Evolutionary conservation across 2,329 filamentous ascomycete species (phyloP).

Genomic region (Microdochium paspali): DNA sequence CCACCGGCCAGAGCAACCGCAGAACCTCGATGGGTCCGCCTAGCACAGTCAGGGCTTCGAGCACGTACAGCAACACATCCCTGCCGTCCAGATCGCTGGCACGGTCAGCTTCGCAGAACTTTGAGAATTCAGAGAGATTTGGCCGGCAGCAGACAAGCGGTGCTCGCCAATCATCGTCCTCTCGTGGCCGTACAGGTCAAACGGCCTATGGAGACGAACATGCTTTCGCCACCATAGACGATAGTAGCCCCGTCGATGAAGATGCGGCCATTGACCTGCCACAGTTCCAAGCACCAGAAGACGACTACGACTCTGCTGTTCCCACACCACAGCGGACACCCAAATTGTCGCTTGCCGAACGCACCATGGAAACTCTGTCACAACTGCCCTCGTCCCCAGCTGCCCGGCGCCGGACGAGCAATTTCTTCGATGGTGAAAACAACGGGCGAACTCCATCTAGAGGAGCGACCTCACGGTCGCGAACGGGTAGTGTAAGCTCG

Average conservation of each 20-base stretch:
- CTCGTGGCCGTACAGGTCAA: neutral
- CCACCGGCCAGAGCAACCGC: neutral
- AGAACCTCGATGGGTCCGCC: neutral
- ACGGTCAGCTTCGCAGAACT: neutral
- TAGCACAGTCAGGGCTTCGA: neutral
- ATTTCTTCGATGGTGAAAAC: slow-evolving; percentile 61
- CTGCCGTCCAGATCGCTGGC: neutral
- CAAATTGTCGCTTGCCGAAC: slow-evolving; percentile 34
- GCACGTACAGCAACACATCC: neutral
- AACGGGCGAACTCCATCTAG: slow-evolving; percentile 45
- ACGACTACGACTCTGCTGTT: neutral
- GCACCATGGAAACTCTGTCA: slow-evolving; percentile 78
- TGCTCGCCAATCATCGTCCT: neutral
- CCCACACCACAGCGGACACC: neutral
- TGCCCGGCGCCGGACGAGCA: slow-evolving; percentile 54
- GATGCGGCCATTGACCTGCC: neutral
- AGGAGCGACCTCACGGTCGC: slow-evolving; percentile 5
- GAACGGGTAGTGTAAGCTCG: slow-evolving; percentile 30
- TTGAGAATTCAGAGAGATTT: neutral
- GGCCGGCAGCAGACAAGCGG: neutral
- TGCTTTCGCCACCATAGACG: neutral
- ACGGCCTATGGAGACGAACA: neutral
- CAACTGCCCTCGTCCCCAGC: slow-evolving; percentile 71
- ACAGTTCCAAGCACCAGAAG: neutral
- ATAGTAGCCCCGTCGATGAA: neutral